phyloP scores from a whole-genome alignment of 768 basidiomycete genomes.

The Lactifluus piperatus region DNA sequence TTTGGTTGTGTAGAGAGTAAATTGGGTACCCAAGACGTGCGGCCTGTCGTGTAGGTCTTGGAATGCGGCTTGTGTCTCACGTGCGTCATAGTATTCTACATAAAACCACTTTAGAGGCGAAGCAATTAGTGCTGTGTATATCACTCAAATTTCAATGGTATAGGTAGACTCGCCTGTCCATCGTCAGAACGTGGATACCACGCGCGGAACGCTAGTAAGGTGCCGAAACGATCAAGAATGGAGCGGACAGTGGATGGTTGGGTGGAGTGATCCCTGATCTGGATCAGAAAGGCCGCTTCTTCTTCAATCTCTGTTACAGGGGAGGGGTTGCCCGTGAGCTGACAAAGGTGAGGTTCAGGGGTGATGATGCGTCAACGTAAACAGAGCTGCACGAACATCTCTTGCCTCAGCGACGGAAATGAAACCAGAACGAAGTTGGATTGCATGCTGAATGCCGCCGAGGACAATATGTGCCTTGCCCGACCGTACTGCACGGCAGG shows the following conservation, averaged over 20 bases:
- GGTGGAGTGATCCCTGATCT: slow-evolving; percentile 13
- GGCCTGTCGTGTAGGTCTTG: slow-evolving; percentile 36
- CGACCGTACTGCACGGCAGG: slow-evolving; percentile 14
- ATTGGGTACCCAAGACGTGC: slow-evolving; percentile 18
- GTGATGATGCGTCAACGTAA: neutral
- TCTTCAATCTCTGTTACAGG: slow-evolving; percentile 20
- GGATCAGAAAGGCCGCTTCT: slow-evolving; percentile 17
- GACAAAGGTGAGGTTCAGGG: neutral
- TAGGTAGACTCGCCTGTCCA: slow-evolving; percentile 17
- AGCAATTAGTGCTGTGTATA: neutral
- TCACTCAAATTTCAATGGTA: neutral
- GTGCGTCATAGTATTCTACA: slow-evolving; percentile 62
- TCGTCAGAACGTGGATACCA: slow-evolving; percentile 8
- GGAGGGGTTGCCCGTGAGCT: slow-evolving; percentile 16
- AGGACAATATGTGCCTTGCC: slow-evolving; percentile 8
- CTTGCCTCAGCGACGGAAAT: slow-evolving; percentile 18
- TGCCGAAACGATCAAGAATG: slow-evolving; percentile 17
- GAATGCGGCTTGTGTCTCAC: slow-evolving; percentile 46
- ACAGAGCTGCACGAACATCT: slow-evolving; percentile 12
- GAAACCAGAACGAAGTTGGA: slow-evolving; percentile 17
- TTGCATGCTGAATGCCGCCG: slow-evolving; percentile 1
- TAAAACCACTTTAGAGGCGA: slow-evolving; percentile 34
- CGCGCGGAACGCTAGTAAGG: slow-evolving; percentile 15
- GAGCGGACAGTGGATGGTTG: slow-evolving; percentile 11
- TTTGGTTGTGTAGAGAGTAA: slow-evolving; percentile 15